Evolutionary conservation across 371 early-diverging fungal genomes (phyloP).

Genomic region (Polyrhizophydium stewartii): DNA sequence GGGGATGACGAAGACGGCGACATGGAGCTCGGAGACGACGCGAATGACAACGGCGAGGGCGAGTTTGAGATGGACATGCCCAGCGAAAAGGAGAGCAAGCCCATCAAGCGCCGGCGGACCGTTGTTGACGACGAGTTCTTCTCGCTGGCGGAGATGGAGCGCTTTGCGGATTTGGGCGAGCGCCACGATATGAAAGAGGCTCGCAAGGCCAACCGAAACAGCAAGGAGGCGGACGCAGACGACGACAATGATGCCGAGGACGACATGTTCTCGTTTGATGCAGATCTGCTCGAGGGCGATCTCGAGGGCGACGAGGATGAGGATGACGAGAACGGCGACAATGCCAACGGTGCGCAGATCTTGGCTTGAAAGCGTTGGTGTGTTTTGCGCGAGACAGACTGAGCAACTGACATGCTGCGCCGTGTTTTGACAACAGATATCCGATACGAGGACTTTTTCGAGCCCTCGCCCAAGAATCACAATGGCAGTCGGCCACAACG

Average conservation of each 20-base stretch:
- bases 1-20: constrained; percentile 38
- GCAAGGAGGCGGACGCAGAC: constrained; percentile 30
- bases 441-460: constrained; percentile 48
- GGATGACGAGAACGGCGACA: constrained; percentile 18
- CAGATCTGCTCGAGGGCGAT: background rate
- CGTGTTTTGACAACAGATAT: constrained; percentile 36
- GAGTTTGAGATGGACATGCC: constrained; percentile 13
- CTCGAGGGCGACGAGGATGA: constrained; percentile 27
- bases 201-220: constrained; percentile 7
- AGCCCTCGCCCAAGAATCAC: constrained; percentile 11
- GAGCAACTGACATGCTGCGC: too few species aligned
- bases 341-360: background rate
- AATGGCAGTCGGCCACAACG: background rate
- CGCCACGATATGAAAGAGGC: constrained; percentile 29
- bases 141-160: constrained; percentile 46
- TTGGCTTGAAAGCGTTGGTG: too few species aligned
- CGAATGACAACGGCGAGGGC: constrained; percentile 14
- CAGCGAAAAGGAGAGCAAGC: constrained; percentile 17
- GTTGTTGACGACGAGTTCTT: constrained; percentile 44
- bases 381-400: too few species aligned
- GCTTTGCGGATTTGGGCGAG: constrained; percentile 44
- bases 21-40: constrained; percentile 18
- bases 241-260: constrained; percentile 18
- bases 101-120: constrained; percentile 7
- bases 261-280: background rate